Evolutionary conservation across 768 basidiomycete genomes (phyloP).

Genomic region (Termitomyces sp.): DNA sequence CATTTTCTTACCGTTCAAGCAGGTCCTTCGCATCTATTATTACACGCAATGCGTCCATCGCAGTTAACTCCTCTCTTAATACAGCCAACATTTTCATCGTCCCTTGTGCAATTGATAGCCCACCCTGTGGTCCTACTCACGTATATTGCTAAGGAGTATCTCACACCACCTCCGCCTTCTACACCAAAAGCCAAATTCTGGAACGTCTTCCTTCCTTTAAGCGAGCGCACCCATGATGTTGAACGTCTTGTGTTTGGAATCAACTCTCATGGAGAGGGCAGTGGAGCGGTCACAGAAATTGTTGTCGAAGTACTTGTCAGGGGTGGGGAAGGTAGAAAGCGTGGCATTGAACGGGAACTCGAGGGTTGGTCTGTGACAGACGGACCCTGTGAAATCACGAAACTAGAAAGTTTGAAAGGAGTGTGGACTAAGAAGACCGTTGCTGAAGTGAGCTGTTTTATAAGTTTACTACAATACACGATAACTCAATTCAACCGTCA

Average conservation of each 20-base stretch:
- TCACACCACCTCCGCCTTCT: slow-evolving; percentile 64
- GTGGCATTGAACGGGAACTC: slow-evolving; percentile 52
- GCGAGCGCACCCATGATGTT: slow-evolving; percentile 54
- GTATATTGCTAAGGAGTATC: slow-evolving; percentile 66
- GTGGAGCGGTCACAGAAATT: slow-evolving; percentile 41
- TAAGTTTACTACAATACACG: neutral
- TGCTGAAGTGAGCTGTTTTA: slow-evolving; percentile 24
- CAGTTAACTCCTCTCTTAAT: slow-evolving; percentile 50
- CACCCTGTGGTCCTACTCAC: slow-evolving; percentile 68
- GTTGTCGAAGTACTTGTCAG: slow-evolving; percentile 60
- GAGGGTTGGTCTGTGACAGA: slow-evolving; percentile 52
- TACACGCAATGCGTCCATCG: slow-evolving; percentile 49
- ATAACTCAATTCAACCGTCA: slow-evolving; percentile 9
- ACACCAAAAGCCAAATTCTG: slow-evolving; percentile 71
- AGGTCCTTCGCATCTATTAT: slow-evolving; percentile 55
- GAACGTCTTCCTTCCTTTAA: slow-evolving; percentile 67
- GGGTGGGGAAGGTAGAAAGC: slow-evolving; percentile 40
- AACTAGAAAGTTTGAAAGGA: slow-evolving; percentile 47
- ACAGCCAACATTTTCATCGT: slow-evolving; percentile 59
- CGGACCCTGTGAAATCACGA: slow-evolving; percentile 40
- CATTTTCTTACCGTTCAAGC: neutral
- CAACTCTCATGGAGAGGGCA: slow-evolving; percentile 38
- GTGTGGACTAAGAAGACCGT: slow-evolving; percentile 35
- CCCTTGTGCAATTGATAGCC: slow-evolving; percentile 57
- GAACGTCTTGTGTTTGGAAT: slow-evolving; percentile 57